Evolutionary conservation across 169 alveolate genomes (phyloP).

Genomic region (Cytauxzoon felis): DNA sequence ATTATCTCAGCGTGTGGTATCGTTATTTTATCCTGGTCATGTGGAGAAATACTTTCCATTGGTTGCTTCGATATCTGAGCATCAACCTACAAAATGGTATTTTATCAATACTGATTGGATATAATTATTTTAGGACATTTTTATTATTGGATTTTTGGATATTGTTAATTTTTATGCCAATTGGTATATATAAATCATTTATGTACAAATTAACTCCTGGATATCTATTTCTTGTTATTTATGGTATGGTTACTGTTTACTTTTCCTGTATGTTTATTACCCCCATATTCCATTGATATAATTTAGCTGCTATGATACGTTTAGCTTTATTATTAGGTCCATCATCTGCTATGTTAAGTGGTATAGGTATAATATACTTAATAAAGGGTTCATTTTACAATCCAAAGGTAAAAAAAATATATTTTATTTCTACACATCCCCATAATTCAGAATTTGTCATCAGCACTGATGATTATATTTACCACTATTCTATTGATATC

Average conservation of each 20-base stretch:
- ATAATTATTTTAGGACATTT: slow-evolving; percentile 32
- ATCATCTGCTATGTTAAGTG: slow-evolving; percentile 87
- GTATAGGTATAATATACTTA: slow-evolving; percentile 87
- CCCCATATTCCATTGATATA: neutral
- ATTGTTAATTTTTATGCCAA: slow-evolving; percentile 45
- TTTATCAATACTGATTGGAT: slow-evolving; percentile 78
- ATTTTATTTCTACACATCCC: neutral
- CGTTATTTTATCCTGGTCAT: slow-evolving; percentile 96
- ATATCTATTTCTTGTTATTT: slow-evolving; percentile 37
- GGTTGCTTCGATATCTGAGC: slow-evolving; percentile 98
- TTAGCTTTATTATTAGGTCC: slow-evolving; percentile 88
- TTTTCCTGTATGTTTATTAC: slow-evolving; percentile 14
- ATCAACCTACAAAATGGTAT: slow-evolving; percentile 98
- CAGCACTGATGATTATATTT: neutral
- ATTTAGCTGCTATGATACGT: slow-evolving; percentile 92
- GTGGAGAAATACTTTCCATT: slow-evolving; percentile 93
- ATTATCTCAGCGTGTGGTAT: slow-evolving; percentile 87
- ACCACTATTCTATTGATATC: slow-evolving; percentile 13
- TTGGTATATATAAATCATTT: slow-evolving; percentile 59
- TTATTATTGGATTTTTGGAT: slow-evolving; percentile 66
- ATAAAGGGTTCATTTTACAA: slow-evolving; percentile 58
- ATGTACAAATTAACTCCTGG: slow-evolving; percentile 20
- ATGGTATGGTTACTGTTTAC: slow-evolving; percentile 33
- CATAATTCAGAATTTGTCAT: neutral
- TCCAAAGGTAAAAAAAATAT: neutral